Evolutionary conservation across 352 stramenopile genomes (phyloP), one percentile per base, ranked within the genome.

Genomic region (Phytophthora pinifolia): DNA sequence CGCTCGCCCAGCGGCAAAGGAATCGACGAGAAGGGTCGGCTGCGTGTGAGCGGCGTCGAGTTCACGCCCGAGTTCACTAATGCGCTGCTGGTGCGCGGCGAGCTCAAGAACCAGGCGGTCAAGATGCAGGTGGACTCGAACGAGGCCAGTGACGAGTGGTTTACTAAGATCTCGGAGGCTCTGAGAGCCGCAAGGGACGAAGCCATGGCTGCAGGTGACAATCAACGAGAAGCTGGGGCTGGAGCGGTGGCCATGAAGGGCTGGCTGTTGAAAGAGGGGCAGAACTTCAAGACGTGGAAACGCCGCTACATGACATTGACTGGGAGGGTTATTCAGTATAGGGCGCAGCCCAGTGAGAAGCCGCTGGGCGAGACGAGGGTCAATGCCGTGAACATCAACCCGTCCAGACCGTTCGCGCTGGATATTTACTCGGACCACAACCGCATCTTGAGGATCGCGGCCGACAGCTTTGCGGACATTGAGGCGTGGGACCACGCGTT

Each of bases 201-300:
- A 0, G 41, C 25, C 10, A 54, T 32, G 38, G 54, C 45, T 6
- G 32, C 45, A 9, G 46, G 41, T 9, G 33, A 45, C n/a, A 51
- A 47, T 20, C 47, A 56, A 9, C 20, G 35, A 12, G 50, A 42
- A 51, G 44, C 17, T 22, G 50, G 18, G n/a, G 35, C 12, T 9
- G 39, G 38, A 9, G 59, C 50, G 1, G 60, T 83, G 10, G 55
- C 58, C 6, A 89, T 88, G 76, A 63, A 87, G 53, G 84, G 84
- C 15, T 94, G 82, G 82, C 58, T 94, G 2, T 63, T 72, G 20
- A 94, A 94, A 41, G 82, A 94, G 62, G 84, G 84, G 8, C 81
- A 92, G 57, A 91, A 91, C 52, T 91, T 94, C 60, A 92, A 94
- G 78, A 91, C 75, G 15, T 94, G 84, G 84, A 94, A 94, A 50